Conservation (phyloP, 306 rosid species). For the barrel medic (Medicago truncatula) region MtrunA17r5.0-ANR NC_053042.1:35515001-35515500, state of each 20-base stretch:
- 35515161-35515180: conserved; percentile 97
- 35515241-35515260: conserved; percentile 96
- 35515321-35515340: conserved; percentile 87
- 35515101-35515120: conserved; percentile 96
- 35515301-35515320: conserved; percentile 88
- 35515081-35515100: conserved; percentile 99
- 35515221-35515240: conserved; percentile 83
- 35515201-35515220: conserved; percentile 97
- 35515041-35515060: conserved; percentile 93
- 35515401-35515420: conserved; percentile 59
- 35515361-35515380: conserved; percentile 74
- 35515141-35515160: conserved; percentile 87
- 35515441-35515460: conserved; percentile 99
- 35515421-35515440: conserved; percentile 97
- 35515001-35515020: conserved; percentile 99
- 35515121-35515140: conserved; percentile 95
- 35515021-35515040: conserved; percentile 92
- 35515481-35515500: conserved; percentile 98
- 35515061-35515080: conserved; percentile 96
- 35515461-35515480: conserved; percentile 92
- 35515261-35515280: conserved; percentile 90
- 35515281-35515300: conserved; percentile 90
- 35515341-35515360: conserved; percentile 75
- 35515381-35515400: conserved; percentile 64
- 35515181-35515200: conserved; percentile 99